These are phyloP conservation scores for Zhuliangozyma parablackwelliae DNA, from an alignment of 1,139 yeast genomes.

Conservation along the genomic window DNA sequence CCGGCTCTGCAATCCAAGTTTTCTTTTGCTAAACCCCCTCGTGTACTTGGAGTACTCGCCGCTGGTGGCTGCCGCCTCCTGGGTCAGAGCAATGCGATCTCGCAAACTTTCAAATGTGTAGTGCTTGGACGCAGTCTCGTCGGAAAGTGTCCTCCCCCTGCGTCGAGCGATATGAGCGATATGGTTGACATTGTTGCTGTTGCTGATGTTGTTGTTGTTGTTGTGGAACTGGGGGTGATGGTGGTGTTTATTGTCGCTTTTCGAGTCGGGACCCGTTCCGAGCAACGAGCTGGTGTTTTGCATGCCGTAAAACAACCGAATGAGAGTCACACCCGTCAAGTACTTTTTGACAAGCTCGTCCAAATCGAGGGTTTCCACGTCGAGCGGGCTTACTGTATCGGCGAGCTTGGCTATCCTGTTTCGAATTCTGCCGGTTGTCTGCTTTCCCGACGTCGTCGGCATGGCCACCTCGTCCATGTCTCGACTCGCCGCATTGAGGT, in stretches of 20 bases:
- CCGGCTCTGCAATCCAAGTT: slow-evolving; percentile 29
- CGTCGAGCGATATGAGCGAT: slow-evolving; percentile 2
- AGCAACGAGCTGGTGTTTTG: not conserved
- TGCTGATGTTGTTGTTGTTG: slow-evolving; percentile 11
- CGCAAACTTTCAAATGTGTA: slow-evolving; percentile 35
- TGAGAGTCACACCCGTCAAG: slow-evolving; percentile 33
- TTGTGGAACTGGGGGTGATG: slow-evolving; percentile 7
- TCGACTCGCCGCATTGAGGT: slow-evolving; percentile 29
- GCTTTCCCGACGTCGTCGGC: slow-evolving; percentile 2
- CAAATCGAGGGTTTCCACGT: slow-evolving; percentile 42
- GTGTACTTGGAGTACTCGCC: slow-evolving; percentile 27
- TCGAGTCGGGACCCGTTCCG: too few relatives aligned
- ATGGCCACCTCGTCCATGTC: slow-evolving; percentile 18
- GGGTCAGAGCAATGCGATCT: slow-evolving; percentile 29
- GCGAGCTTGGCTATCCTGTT: slow-evolving; percentile 34
- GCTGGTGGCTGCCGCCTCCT: slow-evolving; percentile 10
- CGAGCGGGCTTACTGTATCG: slow-evolving; percentile 34
- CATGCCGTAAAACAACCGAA: slow-evolving; percentile 32
- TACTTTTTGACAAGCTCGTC: slow-evolving; percentile 30
- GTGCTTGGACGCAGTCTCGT: slow-evolving; percentile 5
- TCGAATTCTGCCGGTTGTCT: slow-evolving; percentile 28
- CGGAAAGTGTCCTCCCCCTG: slow-evolving; percentile 8
- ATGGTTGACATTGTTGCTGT: not conserved
- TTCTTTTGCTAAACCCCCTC: slow-evolving; percentile 35
- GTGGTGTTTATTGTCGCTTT: not conserved